Evolutionary conservation across 1,284 basidiomycete genomes (phyloP).

Genomic region (Cystobasidiaceae sp.): DNA sequence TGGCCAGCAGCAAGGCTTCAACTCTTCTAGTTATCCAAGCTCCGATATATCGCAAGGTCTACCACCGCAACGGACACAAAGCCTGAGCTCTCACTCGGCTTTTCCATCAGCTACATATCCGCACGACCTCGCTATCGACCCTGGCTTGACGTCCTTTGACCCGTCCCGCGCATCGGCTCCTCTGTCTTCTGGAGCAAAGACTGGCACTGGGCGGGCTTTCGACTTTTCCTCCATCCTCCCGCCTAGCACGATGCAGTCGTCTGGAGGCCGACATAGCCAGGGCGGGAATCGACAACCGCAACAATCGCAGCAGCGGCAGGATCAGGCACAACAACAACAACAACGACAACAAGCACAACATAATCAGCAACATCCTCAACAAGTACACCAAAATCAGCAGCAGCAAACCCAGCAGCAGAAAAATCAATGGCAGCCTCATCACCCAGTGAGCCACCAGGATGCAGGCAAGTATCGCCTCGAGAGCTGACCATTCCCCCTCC

Average conservation of each 20-base stretch:
- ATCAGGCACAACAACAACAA: not conserved
- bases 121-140: constrained; percentile 2
- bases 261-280: too few species aligned
- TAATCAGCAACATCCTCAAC: not conserved
- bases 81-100: not conserved
- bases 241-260: not conserved
- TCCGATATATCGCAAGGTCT: too few species aligned
- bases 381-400: not conserved
- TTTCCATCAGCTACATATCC: not conserved
- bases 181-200: too few species aligned
- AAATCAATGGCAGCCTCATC: too few species aligned
- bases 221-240: constrained; percentile 1
- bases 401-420: not conserved
- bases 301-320: not conserved
- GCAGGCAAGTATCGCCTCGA: too few species aligned
- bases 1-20: too few species aligned
- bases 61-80: too few species aligned
- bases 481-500: too few species aligned
- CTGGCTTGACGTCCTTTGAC: constrained; percentile 4
- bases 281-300: not conserved
- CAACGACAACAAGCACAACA: not conserved
- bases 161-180: too few species aligned
- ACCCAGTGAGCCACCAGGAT: too few species aligned
- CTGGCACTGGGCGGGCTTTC: not conserved
- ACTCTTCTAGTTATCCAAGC: too few species aligned